Evolutionary conservation across 2,329 filamentous ascomycete species (phyloP).

Genomic region (Scleromitrula shiraiana): DNA sequence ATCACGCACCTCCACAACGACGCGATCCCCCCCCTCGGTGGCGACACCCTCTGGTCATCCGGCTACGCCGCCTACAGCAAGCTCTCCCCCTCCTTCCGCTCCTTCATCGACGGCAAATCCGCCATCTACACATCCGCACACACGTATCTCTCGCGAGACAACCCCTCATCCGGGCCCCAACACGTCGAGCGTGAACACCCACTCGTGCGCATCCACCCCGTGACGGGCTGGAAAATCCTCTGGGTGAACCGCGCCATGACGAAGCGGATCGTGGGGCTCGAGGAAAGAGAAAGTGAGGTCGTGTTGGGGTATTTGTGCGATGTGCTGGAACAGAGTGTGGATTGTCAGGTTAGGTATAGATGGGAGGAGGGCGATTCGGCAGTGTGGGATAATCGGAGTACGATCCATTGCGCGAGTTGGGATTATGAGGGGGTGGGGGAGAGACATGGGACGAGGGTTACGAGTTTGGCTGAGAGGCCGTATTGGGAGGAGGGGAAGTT

Average conservation of each 20-base stretch:
- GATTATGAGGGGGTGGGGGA: conserved; percentile 61
- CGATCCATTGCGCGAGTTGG: conserved; percentile 68
- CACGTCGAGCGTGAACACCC: conserved; percentile 61
- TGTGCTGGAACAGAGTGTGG: conserved; percentile 58
- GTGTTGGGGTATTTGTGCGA: conserved; percentile 60
- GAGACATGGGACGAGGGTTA: conserved; percentile 65
- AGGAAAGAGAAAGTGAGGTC: conserved; percentile 59
- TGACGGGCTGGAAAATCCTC: conserved; percentile 65
- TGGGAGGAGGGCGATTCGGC: conserved; percentile 63
- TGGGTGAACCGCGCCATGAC: conserved; percentile 68
- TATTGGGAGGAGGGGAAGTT: conserved; percentile 57
- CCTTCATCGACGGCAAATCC: conserved; percentile 58
- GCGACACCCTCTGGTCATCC: conserved; percentile 66
- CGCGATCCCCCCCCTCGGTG: conserved; percentile 48
- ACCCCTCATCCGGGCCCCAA: conserved; percentile 54
- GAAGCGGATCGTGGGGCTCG: conserved; percentile 57
- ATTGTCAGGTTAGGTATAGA: conserved; percentile 64
- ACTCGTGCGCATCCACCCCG: conserved; percentile 62
- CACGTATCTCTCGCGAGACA: conserved; percentile 55
- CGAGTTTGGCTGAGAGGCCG: conserved; percentile 62
- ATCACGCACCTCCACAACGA: conserved; percentile 65
- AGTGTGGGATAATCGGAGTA: conserved; percentile 54
- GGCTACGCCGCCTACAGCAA: conserved; percentile 68
- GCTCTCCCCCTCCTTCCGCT: conserved; percentile 60
- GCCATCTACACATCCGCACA: conserved; percentile 62